Conservation (phyloP, 1,284 basidiomycete genomes). For the Xerocomus amazonicus region DNA sequence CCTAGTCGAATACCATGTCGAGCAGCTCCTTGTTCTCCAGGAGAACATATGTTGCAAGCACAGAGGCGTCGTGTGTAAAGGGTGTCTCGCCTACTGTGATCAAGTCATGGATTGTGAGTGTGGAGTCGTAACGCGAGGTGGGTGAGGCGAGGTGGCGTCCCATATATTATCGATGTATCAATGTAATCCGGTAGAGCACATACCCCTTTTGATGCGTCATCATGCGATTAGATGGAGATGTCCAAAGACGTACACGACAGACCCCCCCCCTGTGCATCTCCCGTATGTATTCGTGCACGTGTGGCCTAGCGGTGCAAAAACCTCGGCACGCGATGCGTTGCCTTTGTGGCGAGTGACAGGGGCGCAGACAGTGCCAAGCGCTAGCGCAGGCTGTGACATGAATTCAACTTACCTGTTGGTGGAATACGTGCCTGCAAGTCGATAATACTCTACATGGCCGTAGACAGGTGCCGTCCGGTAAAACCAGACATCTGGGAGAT, state of each 20-base stretch:
- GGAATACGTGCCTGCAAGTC: conserved; percentile 53
- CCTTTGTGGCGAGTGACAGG: too few relatives aligned
- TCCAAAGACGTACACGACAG: conserved; percentile 45
- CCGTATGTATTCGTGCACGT: conserved; percentile 64
- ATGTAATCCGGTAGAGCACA: too few relatives aligned
- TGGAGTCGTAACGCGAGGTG: not conserved
- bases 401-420: conserved; percentile 53
- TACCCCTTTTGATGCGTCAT: not conserved
- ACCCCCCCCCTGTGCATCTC: conserved; percentile 54
- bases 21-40: conserved; percentile 64
- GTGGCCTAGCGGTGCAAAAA: conserved; percentile 41
- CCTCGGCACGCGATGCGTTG: not conserved
- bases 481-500: conserved; percentile 59
- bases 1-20: conserved; percentile 63
- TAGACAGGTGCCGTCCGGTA: conserved; percentile 62
- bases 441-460: conserved; percentile 48
- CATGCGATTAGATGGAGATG: conserved; percentile 13
- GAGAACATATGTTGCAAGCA: conserved; percentile 56
- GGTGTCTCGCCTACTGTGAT: conserved; percentile 71
- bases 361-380: too few relatives aligned
- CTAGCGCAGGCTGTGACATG: conserved; percentile 4
- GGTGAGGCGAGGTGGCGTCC: not conserved
- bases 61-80: conserved; percentile 48
- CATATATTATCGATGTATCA: not conserved
- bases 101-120: conserved; percentile 44